Base-by-base conservation (phyloP, 345 rosid species). In the Ceriops decandra region DNA sequence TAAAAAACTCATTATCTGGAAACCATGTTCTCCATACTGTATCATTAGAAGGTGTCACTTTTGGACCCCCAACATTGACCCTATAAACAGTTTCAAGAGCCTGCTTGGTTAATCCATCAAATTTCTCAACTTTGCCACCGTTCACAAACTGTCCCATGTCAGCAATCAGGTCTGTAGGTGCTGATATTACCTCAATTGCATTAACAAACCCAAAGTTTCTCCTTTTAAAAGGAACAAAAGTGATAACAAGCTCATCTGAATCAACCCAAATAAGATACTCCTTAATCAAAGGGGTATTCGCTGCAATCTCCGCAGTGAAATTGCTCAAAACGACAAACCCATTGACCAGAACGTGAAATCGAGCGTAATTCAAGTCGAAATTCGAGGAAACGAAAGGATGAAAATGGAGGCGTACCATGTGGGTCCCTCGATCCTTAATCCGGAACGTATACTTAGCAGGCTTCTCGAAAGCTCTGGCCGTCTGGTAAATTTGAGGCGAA, bases 11-110 rank as follows among this genome's bases (percentile, higher is more conserved):
- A 76, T 86, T 84, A 85, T 91, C 98, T 53, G 96, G 86, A 65
- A 89, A 13, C 96, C 98, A 93, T 57, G 88, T 91, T 67, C 97
- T 89, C 98, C 97, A 91, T 67, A 91, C 33, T 6, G 91, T 69
- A 80, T 91, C 98, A 69, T 93, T 93, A 57, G 88, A 91, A 11
- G 98, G 95, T 62, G 97, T 93, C 59, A 93, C 84, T 68, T 88
- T 91, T 15, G 80, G 77, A 72, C 98, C 98, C 17, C 98, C 98
- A 52, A 93, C 90, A 77, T 80, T 93, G 60, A 88, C 49, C 81
- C 96, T 82, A 58, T 84, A 70, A 49, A 83, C 33, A 47, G 81
- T 74, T 79, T 91, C 85, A 73, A 93, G 79, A 0, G 88, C 89
- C 60, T 89, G 87, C 42, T 72, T 79, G 27, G 66, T 83, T 76